Evolutionary conservation across 2,329 filamentous ascomycete species (phyloP).

Genomic region (Ascochyta fabae): DNA sequence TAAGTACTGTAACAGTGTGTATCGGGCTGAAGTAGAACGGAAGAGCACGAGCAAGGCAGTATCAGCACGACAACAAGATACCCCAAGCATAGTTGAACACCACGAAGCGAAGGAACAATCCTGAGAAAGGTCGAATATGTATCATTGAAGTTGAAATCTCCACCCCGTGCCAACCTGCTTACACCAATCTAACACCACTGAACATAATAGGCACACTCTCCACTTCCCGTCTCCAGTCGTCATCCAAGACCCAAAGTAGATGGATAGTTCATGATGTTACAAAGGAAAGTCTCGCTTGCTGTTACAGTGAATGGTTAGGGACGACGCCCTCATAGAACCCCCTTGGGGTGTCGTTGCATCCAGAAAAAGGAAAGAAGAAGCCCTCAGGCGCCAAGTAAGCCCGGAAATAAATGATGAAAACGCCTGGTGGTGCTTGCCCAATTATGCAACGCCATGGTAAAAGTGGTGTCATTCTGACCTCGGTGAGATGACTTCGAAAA

Average conservation of each 20-base stretch:
- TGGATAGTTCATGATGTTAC: constrained; percentile 25
- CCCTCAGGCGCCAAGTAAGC: background rate
- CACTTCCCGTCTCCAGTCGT: constrained; percentile 6
- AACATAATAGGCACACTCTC: background rate
- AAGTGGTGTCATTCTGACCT: background rate
- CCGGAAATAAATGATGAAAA: background rate
- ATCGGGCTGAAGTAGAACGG: constrained; percentile 32
- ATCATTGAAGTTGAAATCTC: constrained; percentile 39
- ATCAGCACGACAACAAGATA: constrained; percentile 9
- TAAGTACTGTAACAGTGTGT: constrained; percentile 44
- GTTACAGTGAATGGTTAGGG: constrained; percentile 28
- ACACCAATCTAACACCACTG: constrained; percentile 5
- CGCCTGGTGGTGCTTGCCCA: constrained; percentile 3
- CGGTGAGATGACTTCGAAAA: background rate
- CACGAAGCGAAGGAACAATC: background rate
- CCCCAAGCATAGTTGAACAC: background rate
- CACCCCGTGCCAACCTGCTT: background rate
- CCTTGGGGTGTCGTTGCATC: background rate
- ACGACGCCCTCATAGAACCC: background rate
- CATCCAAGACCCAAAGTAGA: constrained; percentile 18
- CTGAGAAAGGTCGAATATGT: constrained; percentile 36
- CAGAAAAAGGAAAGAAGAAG: background rate
- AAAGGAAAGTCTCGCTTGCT: constrained; percentile 30
- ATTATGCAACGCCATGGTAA: constrained; percentile 11
- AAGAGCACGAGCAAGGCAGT: background rate